Conservation (phyloP, 2,329 filamentous ascomycete species). For the Epicoccum sorghinum region DNA sequence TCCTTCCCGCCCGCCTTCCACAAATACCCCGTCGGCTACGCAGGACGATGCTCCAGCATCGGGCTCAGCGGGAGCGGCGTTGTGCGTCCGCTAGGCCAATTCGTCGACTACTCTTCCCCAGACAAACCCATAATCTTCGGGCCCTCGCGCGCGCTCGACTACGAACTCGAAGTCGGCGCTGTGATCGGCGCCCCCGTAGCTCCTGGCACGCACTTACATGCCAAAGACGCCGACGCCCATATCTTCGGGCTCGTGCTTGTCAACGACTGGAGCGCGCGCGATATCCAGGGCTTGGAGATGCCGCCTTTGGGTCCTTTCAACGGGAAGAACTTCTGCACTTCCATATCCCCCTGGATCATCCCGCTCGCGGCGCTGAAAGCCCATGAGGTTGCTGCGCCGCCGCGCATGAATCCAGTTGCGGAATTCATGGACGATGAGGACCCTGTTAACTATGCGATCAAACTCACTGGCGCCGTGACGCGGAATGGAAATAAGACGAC, state of each 20-base stretch:
- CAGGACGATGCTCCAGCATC: slow-evolving; percentile 61
- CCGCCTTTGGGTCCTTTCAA: slow-evolving; percentile 66
- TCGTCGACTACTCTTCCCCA: slow-evolving; percentile 37
- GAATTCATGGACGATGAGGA: slow-evolving; percentile 33
- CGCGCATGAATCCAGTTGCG: slow-evolving; percentile 28
- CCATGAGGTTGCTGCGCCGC: slow-evolving; percentile 32
- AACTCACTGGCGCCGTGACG: slow-evolving; percentile 28
- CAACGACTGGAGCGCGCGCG: slow-evolving; percentile 69
- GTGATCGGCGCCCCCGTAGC: slow-evolving; percentile 52
- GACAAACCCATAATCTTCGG: slow-evolving; percentile 59
- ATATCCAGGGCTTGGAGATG: slow-evolving; percentile 68
- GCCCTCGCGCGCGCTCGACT: slow-evolving; percentile 52
- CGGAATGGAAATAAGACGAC: slow-evolving; percentile 25
- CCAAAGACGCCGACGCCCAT: slow-evolving; percentile 56
- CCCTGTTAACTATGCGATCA: slow-evolving; percentile 34
- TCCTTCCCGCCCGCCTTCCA: slow-evolving; percentile 35
- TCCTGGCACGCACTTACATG: slow-evolving; percentile 47
- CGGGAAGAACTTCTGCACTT: slow-evolving; percentile 65
- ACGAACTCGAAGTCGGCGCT: slow-evolving; percentile 57
- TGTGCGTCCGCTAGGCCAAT: slow-evolving; percentile 35
- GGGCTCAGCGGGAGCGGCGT: slow-evolving; percentile 54
- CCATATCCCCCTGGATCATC: slow-evolving; percentile 67
- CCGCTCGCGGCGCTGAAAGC: slow-evolving; percentile 63
- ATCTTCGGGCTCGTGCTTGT: slow-evolving; percentile 68
- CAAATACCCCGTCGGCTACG: slow-evolving; percentile 57